Base-by-base conservation (phyloP, 1,284 basidiomycete genomes). In the Pyrrhoderma noxium region DNA sequence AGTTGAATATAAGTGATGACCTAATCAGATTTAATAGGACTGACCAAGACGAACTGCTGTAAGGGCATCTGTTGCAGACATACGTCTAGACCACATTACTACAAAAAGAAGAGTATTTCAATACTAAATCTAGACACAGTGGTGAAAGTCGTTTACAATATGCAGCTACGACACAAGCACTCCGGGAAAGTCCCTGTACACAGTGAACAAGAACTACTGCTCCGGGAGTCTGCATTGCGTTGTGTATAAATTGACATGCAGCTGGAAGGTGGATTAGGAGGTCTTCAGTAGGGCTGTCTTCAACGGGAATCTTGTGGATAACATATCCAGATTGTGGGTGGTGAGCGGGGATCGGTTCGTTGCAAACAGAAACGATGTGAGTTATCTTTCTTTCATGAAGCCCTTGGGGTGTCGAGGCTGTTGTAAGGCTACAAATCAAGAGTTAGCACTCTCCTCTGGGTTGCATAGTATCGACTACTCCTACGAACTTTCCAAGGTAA, bases 401-500 rank as follows among this genome's bases (percentile, higher is more conserved):
- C 8, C 47, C 47, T 39, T 46, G 45, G 11, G 53, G 49, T n/a
- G 53, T 51, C 8, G 53, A 51, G 8, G 53, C 53, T 0, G 53
- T 55, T 5, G 45, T 55, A 38, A 55, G 41, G 22, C 53, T 55
- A 8, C 25, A 54, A 40, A 44, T 25, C 1, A 39, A 14, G 22
- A 23, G 16, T 52, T 8, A 37, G 27, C 13, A 38, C 19, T n/a
- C 35, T 36, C 9, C 2, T 2, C 25, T 8, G 27, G 21, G 37
- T 7, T 25, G 34, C 27, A 40, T 3, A 5, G 5, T 19, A n/a
- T 3, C 14, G 19, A 14, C 31, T 35, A 7, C 1, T 36, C 25
- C 34, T 27, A 51, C 49, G 47, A n/a, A 55, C 53, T 55, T 55
- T 44, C 53, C 53, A 38, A 55, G 53, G 45, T 55, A 55, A 21